Evolutionary conservation across 169 alveolate species (phyloP).

Genomic region (Plasmodium sp.): DNA sequence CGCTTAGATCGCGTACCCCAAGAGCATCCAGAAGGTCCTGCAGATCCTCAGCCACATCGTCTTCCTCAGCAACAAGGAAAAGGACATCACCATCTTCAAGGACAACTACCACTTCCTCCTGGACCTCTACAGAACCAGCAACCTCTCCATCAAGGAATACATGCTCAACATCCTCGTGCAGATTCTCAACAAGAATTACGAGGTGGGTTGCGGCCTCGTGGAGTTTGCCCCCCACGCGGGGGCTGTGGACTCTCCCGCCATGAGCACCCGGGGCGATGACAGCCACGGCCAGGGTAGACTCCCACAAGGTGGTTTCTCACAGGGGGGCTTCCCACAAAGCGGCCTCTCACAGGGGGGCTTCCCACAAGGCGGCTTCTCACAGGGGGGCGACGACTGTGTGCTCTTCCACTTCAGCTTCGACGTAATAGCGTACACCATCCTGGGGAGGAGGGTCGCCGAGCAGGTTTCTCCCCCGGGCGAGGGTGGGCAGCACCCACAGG

Average conservation of each 20-base stretch:
- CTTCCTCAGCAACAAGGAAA: slow-evolving; percentile 46
- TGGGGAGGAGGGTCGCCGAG: background rate
- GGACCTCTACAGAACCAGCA: slow-evolving; percentile 41
- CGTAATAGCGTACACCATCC: slow-evolving; percentile 27
- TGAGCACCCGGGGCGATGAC: background rate
- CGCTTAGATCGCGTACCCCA: slow-evolving; percentile 23
- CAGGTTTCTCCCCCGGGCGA: background rate
- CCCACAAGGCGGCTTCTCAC: background rate
- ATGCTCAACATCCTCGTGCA: slow-evolving; percentile 38
- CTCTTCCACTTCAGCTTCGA: slow-evolving; percentile 66
- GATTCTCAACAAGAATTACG: slow-evolving; percentile 60
- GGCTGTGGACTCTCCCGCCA: background rate
- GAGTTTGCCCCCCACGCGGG: background rate
- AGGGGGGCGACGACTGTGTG: slow-evolving; percentile 30
- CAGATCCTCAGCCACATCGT: slow-evolving; percentile 57
- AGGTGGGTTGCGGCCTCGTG: background rate
- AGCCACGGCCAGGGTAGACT: background rate
- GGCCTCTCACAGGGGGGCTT: background rate
- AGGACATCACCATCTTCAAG: slow-evolving; percentile 47
- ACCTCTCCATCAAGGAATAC: slow-evolving; percentile 33
- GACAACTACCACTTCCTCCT: slow-evolving; percentile 55
- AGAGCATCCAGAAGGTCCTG: slow-evolving; percentile 29
- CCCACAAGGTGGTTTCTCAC: background rate
- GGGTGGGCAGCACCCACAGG: background rate
- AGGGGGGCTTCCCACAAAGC: background rate